These are phyloP conservation scores for Epichloe aotearoae DNA, from an alignment of 2,329 filamentous ascomycete genomes.

Conservation along the genomic window DNA sequence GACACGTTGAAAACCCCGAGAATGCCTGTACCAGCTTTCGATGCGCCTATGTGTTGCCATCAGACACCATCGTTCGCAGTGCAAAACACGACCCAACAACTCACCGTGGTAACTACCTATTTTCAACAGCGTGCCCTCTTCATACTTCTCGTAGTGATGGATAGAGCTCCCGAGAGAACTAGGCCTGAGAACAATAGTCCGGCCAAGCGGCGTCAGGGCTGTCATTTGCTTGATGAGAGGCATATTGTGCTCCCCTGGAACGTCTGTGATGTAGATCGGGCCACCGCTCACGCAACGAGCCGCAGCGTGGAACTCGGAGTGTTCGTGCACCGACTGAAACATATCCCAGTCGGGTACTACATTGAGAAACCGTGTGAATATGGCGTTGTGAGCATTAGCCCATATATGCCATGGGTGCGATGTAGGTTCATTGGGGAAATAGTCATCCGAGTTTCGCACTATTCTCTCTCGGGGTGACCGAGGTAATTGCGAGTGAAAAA, in stretches of 20 bases:
- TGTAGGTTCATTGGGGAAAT: slow-evolving; percentile 68
- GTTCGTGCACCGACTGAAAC: slow-evolving; percentile 53
- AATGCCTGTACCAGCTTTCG: slow-evolving; percentile 58
- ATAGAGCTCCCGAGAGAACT: slow-evolving; percentile 59
- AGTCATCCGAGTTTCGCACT: slow-evolving; percentile 81
- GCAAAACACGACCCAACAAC: slow-evolving; percentile 2
- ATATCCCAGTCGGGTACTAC: slow-evolving; percentile 72
- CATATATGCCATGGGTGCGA: slow-evolving; percentile 94
- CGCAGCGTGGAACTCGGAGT: slow-evolving; percentile 76
- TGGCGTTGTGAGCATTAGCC: slow-evolving; percentile 77
- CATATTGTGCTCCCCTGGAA: slow-evolving; percentile 68
- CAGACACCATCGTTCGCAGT: not conserved
- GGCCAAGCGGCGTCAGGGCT: slow-evolving; percentile 54
- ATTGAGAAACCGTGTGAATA: slow-evolving; percentile 76
- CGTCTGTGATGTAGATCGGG: slow-evolving; percentile 88
- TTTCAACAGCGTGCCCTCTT: slow-evolving; percentile 61
- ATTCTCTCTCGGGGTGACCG: slow-evolving; percentile 60
- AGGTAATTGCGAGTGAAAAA: slow-evolving; percentile 75
- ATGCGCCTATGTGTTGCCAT: slow-evolving; percentile 22
- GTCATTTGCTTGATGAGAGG: slow-evolving; percentile 70
- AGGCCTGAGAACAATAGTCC: slow-evolving; percentile 71
- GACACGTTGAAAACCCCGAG: slow-evolving; percentile 78
- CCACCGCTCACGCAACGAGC: slow-evolving; percentile 82
- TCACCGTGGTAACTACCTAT: slow-evolving; percentile 65
- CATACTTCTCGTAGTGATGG: slow-evolving; percentile 62